These are phyloP conservation scores for Fragaria vesca DNA, from an alignment of 306 rosid genomes.

Conservation along the genomic window DNA sequence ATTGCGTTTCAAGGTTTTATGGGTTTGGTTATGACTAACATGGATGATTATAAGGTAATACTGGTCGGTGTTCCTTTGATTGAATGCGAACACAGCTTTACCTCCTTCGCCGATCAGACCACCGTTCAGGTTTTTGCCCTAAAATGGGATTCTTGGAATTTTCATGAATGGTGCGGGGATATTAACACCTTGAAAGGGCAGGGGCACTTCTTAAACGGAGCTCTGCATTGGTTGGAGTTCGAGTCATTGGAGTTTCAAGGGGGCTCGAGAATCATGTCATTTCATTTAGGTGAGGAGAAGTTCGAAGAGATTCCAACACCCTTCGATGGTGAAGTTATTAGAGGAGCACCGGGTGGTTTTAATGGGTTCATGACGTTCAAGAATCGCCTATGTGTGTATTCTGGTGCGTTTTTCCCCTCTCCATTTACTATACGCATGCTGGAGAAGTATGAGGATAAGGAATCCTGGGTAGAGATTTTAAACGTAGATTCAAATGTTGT, in stretches of 20 bases:
- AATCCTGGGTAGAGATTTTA: constrained; percentile 4
- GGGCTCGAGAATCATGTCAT: neutral
- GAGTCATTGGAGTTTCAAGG: neutral
- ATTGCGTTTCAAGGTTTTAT: neutral
- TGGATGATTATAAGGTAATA: constrained; percentile 3
- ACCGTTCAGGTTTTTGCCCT: neutral
- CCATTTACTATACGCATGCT: neutral
- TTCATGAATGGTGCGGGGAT: no score
- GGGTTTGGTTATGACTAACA: constrained; percentile 13
- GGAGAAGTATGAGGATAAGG: neutral
- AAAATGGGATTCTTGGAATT: neutral
- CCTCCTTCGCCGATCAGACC: no score
- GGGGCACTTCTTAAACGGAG: neutral
- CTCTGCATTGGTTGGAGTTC: constrained; percentile 4
- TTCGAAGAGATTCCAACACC: neutral
- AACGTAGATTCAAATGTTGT: neutral
- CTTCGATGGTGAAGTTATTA: neutral
- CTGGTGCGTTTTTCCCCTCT: neutral
- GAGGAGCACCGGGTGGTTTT: neutral
- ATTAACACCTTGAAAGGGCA: neutral
- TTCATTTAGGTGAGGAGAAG: neutral
- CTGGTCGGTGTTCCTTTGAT: neutral
- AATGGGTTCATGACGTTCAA: neutral
- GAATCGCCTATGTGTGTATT: neutral
- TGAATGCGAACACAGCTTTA: neutral